phyloP scores from a whole-genome alignment of 345 rosid species.

The Euphorbia tirucalli region DNA sequence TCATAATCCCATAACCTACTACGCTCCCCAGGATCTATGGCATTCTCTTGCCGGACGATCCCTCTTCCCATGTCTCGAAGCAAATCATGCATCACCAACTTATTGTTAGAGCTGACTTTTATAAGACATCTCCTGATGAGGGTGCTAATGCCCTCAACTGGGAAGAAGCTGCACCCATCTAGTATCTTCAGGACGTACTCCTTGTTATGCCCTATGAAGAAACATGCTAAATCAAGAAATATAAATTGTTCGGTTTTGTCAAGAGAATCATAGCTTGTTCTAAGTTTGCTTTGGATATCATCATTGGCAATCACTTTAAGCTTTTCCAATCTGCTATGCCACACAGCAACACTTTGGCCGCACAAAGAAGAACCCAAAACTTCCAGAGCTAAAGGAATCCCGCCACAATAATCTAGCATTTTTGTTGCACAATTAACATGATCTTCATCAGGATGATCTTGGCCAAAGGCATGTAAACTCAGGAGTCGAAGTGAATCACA shows the following conservation, averaged over 20 bases:
- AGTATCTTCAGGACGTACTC: conserved; percentile 15
- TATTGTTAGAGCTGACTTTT: neutral
- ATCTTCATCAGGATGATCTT: neutral
- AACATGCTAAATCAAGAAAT: conserved; percentile 32
- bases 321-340: conserved; percentile 20
- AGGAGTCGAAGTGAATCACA: conserved; percentile 18
- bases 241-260: conserved; percentile 9
- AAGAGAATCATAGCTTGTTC: conserved; percentile 25
- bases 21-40: conserved; percentile 11
- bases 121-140: conserved; percentile 15
- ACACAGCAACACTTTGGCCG: conserved; percentile 11
- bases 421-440: neutral
- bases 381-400: conserved; percentile 15
- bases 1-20: conserved; percentile 29
- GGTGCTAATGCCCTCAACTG: conserved; percentile 3
- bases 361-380: conserved; percentile 17
- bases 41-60: conserved; percentile 15
- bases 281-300: conserved; percentile 12
- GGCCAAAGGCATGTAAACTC: conserved; percentile 9
- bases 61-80: conserved; percentile 29
- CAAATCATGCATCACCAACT: conserved; percentile 23
- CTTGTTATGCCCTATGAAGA: conserved; percentile 15
- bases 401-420: neutral
- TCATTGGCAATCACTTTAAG: conserved; percentile 12
- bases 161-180: conserved; percentile 16